Evolutionary conservation across 2,329 filamentous ascomycete genomes (phyloP), one percentile per base, ranked within the genome.

Genomic region (Alternaria sp.): DNA sequence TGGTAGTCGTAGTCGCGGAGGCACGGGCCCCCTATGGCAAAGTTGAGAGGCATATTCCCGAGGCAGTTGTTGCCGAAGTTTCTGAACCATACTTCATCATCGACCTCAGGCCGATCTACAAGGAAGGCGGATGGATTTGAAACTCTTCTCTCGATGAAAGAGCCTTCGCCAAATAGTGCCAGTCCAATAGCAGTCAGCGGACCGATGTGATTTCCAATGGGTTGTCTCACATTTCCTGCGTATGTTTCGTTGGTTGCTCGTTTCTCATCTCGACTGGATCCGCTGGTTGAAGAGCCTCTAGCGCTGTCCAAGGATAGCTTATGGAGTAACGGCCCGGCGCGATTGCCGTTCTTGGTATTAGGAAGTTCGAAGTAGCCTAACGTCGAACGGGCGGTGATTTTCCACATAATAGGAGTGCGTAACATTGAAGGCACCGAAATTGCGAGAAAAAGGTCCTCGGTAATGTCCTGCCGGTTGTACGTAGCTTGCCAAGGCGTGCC

Each of bases 341-440:
- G 33, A 44, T 55, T 26, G 5, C 53, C 53, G 41, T 55, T 55
- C 11, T 55, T 41, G 15, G 21, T n/a, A 44, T 21, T 41, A 10
- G 33, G 53, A 55, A 55, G 53, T 37, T 55, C 53, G n/a, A 55
- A 55, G 53, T 55, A 55, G n/a, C 53, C 53, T n/a, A 55, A 44
- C 14, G 53, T 43, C 5, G 53, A 44, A 26, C 21, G 21, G n/a
- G 51, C 51, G 12, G n/a, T 55, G 14, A 44, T 15, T 44, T 6
- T 55, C 37, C 37, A 41, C 37, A 4, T 44, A 55, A n/a, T 6
- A 44, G 11, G 49, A 14, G n/a, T 11, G 8, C 12, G 9, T 28
- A 28, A 8, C 28, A 0, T 15, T 51, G 49, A 14, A 30, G 26
- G 28, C 18, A 33, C n/a, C 28, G 49, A 51, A 43, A 28, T 6